Base-by-base conservation (phyloP, 1,284 basidiomycete genomes). In the Polyporus tsugae region DNA sequence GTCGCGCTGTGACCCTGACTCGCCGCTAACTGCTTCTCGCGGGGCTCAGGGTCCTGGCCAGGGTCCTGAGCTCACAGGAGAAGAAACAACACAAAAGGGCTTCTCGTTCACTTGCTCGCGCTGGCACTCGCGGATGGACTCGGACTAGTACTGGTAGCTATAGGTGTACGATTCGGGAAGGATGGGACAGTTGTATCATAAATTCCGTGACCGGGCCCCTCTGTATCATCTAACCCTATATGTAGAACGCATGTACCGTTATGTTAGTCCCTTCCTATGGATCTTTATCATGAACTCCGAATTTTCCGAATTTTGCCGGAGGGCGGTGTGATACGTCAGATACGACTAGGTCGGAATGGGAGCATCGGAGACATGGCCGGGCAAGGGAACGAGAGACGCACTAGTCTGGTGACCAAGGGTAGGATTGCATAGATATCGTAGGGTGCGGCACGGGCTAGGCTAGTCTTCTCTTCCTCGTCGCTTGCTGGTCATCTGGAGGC, bases 171-270 rank as follows among this genome's bases (percentile, higher is more conserved):
- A 67, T 68, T 66, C 33, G 22, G 22, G n/a, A n/a, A 10, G 36
- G 36, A 29, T 60, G 58, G 58, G 38, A 60, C 59, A 46, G 61
- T 61, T 64, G 65, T 64, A 63, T 63, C 58, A 55, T 60, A 38
- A 22, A 38, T 60, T 53, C 49, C 46, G 44, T 9, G 33, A 35
- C 44, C 64, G 33, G 49, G 49, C 60, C 57, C 64, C 53, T 64
- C 60, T 71, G 70, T 71, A 71, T 67, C 70, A 71, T 71, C 70
- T 65, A 62, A 69, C 63, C 61, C 29, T 36, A 41, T 62, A 67
- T 65, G 67, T 65, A 63, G 63, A 57, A 41, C 9, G 36, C 58
- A 60, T 60, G 25, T 22, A 25, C 58, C 38, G 58, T 29, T 17
- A 22, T 41, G 36, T 25, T 60, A 60, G 36, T 41, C 58, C 42